These are phyloP conservation scores for Rutstroemia sydowiana DNA, from an alignment of 2,329 filamentous ascomycete species.

Conservation along the genomic window DNA sequence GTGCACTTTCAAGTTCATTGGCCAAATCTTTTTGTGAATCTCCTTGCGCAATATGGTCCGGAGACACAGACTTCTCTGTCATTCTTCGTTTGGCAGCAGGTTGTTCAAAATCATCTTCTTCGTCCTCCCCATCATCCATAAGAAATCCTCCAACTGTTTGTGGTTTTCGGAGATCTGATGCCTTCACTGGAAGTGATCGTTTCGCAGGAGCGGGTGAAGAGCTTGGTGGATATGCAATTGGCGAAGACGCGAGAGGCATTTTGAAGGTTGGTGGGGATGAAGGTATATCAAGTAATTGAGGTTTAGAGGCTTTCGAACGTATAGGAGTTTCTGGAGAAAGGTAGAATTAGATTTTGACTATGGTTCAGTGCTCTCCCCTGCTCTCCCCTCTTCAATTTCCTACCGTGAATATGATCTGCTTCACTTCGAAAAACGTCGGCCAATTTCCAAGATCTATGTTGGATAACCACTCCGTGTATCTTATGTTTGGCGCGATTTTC, in stretches of 20 bases:
- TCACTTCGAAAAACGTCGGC: slow-evolving; percentile 43
- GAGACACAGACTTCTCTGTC: slow-evolving; percentile 25
- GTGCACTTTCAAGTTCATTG: neutral
- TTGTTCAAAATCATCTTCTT: slow-evolving; percentile 30
- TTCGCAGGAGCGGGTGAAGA: slow-evolving; percentile 31
- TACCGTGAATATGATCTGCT: slow-evolving; percentile 32
- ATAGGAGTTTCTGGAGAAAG: neutral
- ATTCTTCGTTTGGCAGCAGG: slow-evolving; percentile 39
- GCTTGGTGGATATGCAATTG: slow-evolving; percentile 35
- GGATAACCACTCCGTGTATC: slow-evolving; percentile 40
- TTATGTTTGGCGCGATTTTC: slow-evolving; percentile 37
- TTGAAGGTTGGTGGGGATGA: slow-evolving; percentile 17
- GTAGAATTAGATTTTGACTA: neutral
- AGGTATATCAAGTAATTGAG: neutral
- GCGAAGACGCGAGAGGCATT: slow-evolving; percentile 56
- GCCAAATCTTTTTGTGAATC: neutral
- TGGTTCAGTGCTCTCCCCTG: too few relatives aligned
- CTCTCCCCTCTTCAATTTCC: neutral
- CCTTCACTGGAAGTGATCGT: slow-evolving; percentile 31
- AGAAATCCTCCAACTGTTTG: slow-evolving; percentile 38
- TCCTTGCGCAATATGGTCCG: neutral
- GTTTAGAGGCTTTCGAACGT: neutral
- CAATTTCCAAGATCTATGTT: slow-evolving; percentile 41
- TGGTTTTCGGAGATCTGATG: slow-evolving; percentile 28
- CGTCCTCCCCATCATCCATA: slow-evolving; percentile 37